A percentile compares a stretch with the other conserved stretches of the same genome.
These are phyloP conservation scores for Solioccasus polychromus DNA, from an alignment of 768 basidiomycete species.

Conservation along the genomic window DNA sequence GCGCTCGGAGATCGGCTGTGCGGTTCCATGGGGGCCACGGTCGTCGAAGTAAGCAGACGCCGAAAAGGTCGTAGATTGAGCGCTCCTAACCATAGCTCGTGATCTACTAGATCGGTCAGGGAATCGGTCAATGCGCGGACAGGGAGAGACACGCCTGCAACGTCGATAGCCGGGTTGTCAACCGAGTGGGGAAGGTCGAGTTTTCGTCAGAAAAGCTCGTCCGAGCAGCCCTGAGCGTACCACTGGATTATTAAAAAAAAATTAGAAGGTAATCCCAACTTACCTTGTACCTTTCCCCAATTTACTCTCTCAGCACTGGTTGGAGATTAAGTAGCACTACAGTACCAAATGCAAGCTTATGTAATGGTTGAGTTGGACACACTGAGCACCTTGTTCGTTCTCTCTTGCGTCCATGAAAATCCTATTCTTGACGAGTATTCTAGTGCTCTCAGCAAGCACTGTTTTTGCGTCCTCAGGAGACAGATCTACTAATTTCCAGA, in stretches of 20 bases:
- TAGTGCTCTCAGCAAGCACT: conserved; percentile 10
- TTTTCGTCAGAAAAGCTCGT: background rate
- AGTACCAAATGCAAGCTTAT: conserved; percentile 9
- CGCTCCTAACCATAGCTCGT: conserved; percentile 35
- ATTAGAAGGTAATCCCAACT: background rate
- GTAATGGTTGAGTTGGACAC: conserved; percentile 2
- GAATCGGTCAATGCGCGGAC: background rate
- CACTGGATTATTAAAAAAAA: no score
- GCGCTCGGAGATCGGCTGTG: conserved; percentile 76
- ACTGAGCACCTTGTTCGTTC: background rate
- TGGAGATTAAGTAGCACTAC: background rate
- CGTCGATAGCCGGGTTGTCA: background rate
- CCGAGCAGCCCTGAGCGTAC: no score
- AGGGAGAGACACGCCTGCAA: background rate
- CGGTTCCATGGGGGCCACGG: conserved; percentile 64
- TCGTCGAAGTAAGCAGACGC: conserved; percentile 74
- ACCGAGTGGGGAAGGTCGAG: background rate
- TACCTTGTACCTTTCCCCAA: no score
- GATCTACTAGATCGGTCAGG: background rate
- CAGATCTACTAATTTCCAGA: conserved; percentile 33
- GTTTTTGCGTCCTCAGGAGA: conserved; percentile 31
- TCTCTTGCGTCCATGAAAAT: conserved; percentile 16
- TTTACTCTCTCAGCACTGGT: no score
- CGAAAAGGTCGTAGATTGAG: conserved; percentile 60
- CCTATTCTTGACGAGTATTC: conserved; percentile 9